A percentile compares a stretch with the other conserved stretches of the same genome.
phyloP scores from a whole-genome alignment of 768 basidiomycete genomes.

The Podaxis rugospora region DNA sequence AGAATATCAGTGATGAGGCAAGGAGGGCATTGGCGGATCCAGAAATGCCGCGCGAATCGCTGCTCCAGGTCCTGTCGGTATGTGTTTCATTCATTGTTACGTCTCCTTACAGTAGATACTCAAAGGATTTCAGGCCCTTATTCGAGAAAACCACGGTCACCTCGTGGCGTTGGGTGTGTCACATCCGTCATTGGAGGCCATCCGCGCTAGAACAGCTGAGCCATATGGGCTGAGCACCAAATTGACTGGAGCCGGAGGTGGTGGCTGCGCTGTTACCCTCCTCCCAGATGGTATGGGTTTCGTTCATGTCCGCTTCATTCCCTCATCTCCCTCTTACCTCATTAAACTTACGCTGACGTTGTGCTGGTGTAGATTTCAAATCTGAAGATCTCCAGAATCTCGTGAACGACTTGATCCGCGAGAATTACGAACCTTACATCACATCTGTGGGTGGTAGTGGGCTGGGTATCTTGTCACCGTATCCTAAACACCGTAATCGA shows the following conservation, averaged over 20 bases:
- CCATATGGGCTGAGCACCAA: constrained; percentile 83
- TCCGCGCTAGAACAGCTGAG: constrained; percentile 63
- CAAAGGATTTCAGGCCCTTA: constrained; percentile 52
- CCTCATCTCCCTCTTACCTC: constrained; percentile 3
- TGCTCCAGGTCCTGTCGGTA: constrained; percentile 69
- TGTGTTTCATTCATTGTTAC: constrained; percentile 25
- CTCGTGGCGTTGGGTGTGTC: constrained; percentile 87
- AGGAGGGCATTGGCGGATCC: constrained; percentile 68
- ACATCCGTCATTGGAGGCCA: constrained; percentile 81
- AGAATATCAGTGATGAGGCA: constrained; percentile 82
- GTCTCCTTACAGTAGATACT: constrained; percentile 10
- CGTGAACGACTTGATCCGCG: constrained; percentile 50
- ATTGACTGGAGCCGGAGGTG: constrained; percentile 95
- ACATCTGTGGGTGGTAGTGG: constrained; percentile 94
- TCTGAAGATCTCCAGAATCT: constrained; percentile 54
- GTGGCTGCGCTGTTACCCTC: constrained; percentile 95
- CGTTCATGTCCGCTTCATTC: neutral
- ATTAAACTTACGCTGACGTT: constrained; percentile 8
- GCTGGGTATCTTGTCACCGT: constrained; percentile 76
- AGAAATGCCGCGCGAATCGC: constrained; percentile 57
- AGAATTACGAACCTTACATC: constrained; percentile 78
- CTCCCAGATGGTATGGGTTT: constrained; percentile 78
- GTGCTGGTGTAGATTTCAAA: constrained; percentile 58
- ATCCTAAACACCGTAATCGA: constrained; percentile 37
- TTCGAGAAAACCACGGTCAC: constrained; percentile 85